Evolutionary conservation across 139 green algal species (phyloP), one percentile per base, ranked within the genome.

Genomic region (Micromonas pusilla): DNA sequence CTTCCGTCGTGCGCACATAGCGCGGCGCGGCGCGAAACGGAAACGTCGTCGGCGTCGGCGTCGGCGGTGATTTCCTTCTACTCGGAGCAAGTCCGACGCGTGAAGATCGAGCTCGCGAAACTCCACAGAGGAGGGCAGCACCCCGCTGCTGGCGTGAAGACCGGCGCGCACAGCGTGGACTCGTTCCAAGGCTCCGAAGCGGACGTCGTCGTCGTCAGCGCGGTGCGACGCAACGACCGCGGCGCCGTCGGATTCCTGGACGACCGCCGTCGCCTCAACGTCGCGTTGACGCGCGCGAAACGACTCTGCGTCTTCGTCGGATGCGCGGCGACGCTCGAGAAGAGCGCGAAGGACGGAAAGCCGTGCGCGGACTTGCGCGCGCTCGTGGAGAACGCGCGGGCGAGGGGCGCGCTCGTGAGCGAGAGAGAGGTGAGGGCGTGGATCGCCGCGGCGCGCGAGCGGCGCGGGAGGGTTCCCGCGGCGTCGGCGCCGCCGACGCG

Each of bases 141-240:
- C 6, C 2, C 34, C 26, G 23, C 13, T 33, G 3, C 13, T 62
- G 2, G 30, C 37, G 23, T 34, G 5, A 31, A 38, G 16, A 87
- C 97, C 34, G 81, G 84, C 9, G 93, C 97, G 6, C 88, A 94
- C 76, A 97, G 92, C 21, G 90, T 98, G 68, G 93, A 98, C 81
- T 85, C 75, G 9, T 98, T 97, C 81, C 92, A 97, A 85, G 92
- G 92, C 66, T 90, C 92, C 83, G 92, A 97, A 88, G 70, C 94
- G 45, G 94, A 98, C 67, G 87, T 98, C 6, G 85, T 97, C 70
- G 94, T 98, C 73, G 81, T 98, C 26, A 93, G 87, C 0, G 96
- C 89, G 78, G 93, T 97, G 63, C 85, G 94, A 1, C 83, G 89
- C 3, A 78, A 60, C 25, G 54, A 63, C 5, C 53, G 37, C 3